These are phyloP conservation scores for Xylariaceae sp. DNA, from an alignment of 2,329 filamentous ascomycete genomes.

Conservation along the genomic window DNA sequence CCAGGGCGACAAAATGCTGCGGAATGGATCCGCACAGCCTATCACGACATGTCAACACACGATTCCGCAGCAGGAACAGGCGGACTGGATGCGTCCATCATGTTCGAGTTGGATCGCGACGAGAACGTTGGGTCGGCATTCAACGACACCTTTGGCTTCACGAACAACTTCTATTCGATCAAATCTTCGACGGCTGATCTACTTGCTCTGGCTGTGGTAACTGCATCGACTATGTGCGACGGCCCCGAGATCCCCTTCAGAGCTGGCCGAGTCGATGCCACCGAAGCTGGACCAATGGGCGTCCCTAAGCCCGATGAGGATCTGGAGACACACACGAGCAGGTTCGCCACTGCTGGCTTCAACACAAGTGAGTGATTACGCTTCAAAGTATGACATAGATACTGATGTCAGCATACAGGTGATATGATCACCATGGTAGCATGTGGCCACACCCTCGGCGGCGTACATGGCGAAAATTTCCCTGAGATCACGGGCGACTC, in stretches of 20 bases:
- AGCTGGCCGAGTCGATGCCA: conserved; percentile 24
- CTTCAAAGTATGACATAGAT: neutral
- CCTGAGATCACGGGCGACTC: no score
- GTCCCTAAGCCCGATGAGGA: conserved; percentile 22
- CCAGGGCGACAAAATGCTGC: conserved; percentile 34
- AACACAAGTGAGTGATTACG: no score
- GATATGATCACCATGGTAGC: conserved; percentile 16
- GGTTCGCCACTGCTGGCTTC: neutral
- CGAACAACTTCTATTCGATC: no score
- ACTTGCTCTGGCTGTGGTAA: conserved; percentile 24
- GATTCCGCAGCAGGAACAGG: conserved; percentile 21
- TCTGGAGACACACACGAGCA: conserved; percentile 11
- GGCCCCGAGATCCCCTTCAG: conserved; percentile 22
- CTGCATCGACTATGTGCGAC: conserved; percentile 24
- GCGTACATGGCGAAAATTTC: no score
- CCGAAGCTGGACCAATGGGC: conserved; percentile 18
- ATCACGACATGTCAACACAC: conserved; percentile 26
- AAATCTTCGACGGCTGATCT: conserved; percentile 24
- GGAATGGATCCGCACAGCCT: conserved; percentile 24
- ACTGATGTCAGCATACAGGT: conserved; percentile 26
- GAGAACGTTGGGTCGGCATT: conserved; percentile 25
- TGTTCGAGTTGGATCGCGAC: conserved; percentile 23
- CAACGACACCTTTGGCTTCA: conserved; percentile 21
- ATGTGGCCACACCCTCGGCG: no score
- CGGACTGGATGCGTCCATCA: conserved; percentile 26